Base-by-base conservation (phyloP, 2,329 filamentous ascomycete genomes). In the Xylaria sp. region DNA sequence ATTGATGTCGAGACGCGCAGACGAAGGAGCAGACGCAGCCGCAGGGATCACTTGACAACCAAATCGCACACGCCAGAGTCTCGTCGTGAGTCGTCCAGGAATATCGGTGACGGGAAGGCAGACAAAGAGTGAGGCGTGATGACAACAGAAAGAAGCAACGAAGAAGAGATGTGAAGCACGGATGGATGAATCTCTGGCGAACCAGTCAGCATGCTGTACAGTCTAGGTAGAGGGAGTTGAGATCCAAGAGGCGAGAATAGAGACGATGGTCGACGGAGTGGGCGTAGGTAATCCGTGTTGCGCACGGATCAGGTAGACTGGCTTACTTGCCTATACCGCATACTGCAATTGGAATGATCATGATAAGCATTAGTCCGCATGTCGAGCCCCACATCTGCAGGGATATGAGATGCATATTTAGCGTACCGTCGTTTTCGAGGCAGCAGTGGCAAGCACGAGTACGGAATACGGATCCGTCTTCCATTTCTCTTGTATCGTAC, bases 11-110 rank as follows among this genome's bases (percentile, higher is more conserved):
- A 44, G 58, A 51, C 23, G 13, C 50, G 23, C 23, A 30, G 23
- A 30, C 23, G 23, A 30, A 30, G 23, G 23, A 4, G 23, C 23
- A 30, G 23, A 30, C 23, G 23, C 23, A 30, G 23, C 23, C 23
- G 46, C 58, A 62, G 60, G 60, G 60, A 57, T 62, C 53, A 34
- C 47, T 59, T 52, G 46, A 49, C 51, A 57, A 54, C 39, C 51
- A 51, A 51, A 53, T 44, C 56, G 46, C 9, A 8, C 16, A 30
- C 47, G 23, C 9, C 9, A 39, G 47, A 46, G n/a, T 13, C 42
- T n/a, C 13, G 13, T 46, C n/a, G 16, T 9, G 10, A 30, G 47
- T 19, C n/a, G 23, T 48, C 9, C 16, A 4, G 37, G 30, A 52
- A 13, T 13, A 8, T 34, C 8, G 9, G 13, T 19, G 9, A 52